These are phyloP conservation scores for Schizothecium vesticola DNA, from an alignment of 495 filamentous ascomycete species.

Conservation along the genomic window DNA sequence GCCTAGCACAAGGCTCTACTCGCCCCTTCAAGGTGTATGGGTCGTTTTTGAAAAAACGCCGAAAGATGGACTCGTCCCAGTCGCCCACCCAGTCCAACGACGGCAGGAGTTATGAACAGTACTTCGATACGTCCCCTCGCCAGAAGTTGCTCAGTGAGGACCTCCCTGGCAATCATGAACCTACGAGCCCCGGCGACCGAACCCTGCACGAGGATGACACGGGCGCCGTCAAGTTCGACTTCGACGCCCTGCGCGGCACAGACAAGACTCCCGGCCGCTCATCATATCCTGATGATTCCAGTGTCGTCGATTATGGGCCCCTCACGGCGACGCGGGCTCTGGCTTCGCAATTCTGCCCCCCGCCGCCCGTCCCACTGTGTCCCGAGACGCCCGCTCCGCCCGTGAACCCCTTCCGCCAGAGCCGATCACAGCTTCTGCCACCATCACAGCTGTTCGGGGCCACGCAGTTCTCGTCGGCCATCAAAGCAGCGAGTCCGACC, in stretches of 20 bases:
- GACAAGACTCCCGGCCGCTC: constrained; percentile 10
- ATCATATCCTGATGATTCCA: constrained; percentile 19
- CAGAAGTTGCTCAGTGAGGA: background rate
- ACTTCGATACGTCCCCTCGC: constrained; percentile 11
- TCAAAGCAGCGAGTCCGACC: constrained; percentile 41
- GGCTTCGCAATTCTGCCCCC: constrained; percentile 13
- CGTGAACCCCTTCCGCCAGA: constrained; percentile 38
- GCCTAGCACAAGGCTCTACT: constrained; percentile 2
- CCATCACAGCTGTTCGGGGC: constrained; percentile 42
- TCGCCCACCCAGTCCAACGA: constrained; percentile 42
- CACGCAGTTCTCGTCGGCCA: constrained; percentile 41
- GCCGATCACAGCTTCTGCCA: constrained; percentile 31
- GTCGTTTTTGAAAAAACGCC: background rate
- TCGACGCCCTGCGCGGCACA: constrained; percentile 3
- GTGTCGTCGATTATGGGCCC: constrained; percentile 19
- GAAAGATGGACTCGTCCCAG: constrained; percentile 30
- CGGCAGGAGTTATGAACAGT: constrained; percentile 41
- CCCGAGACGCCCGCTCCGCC: constrained; percentile 42
- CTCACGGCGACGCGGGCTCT: constrained; percentile 5
- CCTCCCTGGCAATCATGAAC: background rate
- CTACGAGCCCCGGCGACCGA: constrained; percentile 16
- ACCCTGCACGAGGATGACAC: constrained; percentile 34
- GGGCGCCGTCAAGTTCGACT: constrained; percentile 31
- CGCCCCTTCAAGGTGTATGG: constrained; percentile 1
- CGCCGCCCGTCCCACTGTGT: constrained; percentile 2